Evolutionary conservation across 2,329 filamentous ascomycete genomes (phyloP).

Genomic region (Fusarium albidum): DNA sequence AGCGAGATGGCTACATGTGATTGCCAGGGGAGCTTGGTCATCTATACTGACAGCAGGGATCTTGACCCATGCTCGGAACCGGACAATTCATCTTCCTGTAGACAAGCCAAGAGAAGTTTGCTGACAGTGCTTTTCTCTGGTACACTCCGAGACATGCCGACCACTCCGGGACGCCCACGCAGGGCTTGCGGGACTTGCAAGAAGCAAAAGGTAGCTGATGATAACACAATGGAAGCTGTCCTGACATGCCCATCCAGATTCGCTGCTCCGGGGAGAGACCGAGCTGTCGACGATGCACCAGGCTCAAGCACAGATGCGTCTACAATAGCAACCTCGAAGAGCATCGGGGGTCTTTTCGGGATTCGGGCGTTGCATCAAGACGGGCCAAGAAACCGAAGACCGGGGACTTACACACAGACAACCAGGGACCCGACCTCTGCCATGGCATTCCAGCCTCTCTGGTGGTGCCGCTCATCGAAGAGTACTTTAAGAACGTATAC

Average conservation of each 20-base stretch:
- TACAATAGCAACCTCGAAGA: neutral
- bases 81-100: no score
- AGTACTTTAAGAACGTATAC: slow-evolving; percentile 31
- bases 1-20: no score
- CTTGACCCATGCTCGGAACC: no score
- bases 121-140: no score
- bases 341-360: neutral
- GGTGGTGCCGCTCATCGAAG: neutral
- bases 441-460: neutral
- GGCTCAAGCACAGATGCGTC: slow-evolving; percentile 6
- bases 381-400: no score
- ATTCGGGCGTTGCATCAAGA: no score
- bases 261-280: slow-evolving; percentile 30
- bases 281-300: slow-evolving; percentile 24
- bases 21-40: neutral
- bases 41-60: no score
- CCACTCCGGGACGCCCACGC: slow-evolving; percentile 15
- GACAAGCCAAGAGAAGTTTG: no score
- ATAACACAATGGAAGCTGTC: accelerated
- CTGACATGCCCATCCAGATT: slow-evolving; percentile 6
- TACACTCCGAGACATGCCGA: slow-evolving; percentile 5
- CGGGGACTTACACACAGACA: no score
- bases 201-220: slow-evolving; percentile 28
- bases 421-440: neutral
- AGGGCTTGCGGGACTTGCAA: slow-evolving; percentile 29